A percentile compares a stretch with the other conserved stretches of the same genome.
Conservation (phyloP, 2,329 filamentous ascomycete species). For the Sphaerulina populicola region DNA sequence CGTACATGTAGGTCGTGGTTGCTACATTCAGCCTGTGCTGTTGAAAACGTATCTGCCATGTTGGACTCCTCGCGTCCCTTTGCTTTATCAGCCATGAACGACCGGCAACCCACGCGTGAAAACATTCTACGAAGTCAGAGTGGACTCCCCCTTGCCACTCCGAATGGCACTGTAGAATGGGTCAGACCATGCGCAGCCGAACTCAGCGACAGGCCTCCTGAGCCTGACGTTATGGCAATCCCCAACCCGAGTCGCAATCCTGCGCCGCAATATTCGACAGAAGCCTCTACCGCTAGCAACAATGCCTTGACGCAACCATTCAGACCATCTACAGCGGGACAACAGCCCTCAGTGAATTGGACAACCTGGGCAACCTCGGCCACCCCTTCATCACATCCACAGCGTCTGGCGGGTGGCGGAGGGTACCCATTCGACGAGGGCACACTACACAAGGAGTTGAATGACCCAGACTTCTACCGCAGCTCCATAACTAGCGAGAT, state of each 20-base stretch:
- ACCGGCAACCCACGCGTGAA: background rate
- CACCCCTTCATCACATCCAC: background rate
- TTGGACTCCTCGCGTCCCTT: conserved; percentile 6
- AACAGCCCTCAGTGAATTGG: background rate
- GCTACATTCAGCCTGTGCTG: background rate
- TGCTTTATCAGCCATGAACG: background rate
- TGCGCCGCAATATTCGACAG: background rate
- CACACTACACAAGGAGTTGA: background rate
- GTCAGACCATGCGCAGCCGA: conserved; percentile 3
- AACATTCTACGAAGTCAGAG: conserved; percentile 4
- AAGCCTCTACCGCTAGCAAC: background rate
- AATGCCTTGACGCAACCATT: background rate
- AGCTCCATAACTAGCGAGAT: conserved; percentile 2
- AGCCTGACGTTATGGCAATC: background rate
- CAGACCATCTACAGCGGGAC: background rate
- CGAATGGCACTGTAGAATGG: conserved; percentile 8
- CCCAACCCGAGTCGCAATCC: background rate
- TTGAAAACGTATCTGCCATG: background rate
- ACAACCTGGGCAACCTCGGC: background rate
- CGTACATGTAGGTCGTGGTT: background rate
- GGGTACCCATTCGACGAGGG: background rate
- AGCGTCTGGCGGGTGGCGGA: background rate
- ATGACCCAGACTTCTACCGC: conserved; percentile 1
- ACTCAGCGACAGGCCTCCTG: too few relatives aligned
- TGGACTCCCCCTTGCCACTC: conserved; percentile 1